These are phyloP conservation scores for Leccinum boreale DNA, from an alignment of 768 basidiomycete species.

Conservation along the genomic window DNA sequence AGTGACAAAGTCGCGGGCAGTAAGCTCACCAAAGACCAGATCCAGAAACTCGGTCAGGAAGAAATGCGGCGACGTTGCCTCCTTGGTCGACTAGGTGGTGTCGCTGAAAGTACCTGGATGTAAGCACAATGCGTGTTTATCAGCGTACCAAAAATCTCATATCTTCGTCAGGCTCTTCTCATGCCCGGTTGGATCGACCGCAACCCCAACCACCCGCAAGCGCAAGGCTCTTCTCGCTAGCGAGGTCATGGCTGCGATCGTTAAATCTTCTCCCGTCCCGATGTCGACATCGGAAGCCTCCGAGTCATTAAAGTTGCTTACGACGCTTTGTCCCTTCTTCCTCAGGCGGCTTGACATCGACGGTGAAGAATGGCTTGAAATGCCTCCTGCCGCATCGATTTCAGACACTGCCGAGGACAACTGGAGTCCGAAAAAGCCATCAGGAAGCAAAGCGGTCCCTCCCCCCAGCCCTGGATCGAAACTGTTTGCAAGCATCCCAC, in stretches of 20 bases:
- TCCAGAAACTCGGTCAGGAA: slow-evolving; percentile 71
- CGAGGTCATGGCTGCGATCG: slow-evolving; percentile 64
- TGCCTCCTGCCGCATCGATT: slow-evolving; percentile 30
- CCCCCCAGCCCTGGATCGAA: slow-evolving; percentile 42
- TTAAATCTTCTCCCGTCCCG: slow-evolving; percentile 81
- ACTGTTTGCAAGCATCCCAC: slow-evolving; percentile 21
- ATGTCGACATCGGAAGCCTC: slow-evolving; percentile 74
- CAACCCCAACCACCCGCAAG: slow-evolving; percentile 59
- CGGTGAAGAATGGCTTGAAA: slow-evolving; percentile 54
- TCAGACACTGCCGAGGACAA: slow-evolving; percentile 14
- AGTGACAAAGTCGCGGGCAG: slow-evolving; percentile 39
- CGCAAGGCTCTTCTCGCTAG: slow-evolving; percentile 64
- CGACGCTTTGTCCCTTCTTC: slow-evolving; percentile 78
- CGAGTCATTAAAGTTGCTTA: slow-evolving; percentile 67
- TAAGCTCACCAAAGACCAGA: slow-evolving; percentile 60
- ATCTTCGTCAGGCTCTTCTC: slow-evolving; percentile 58
- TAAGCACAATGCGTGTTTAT: slow-evolving; percentile 30
- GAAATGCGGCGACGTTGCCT: slow-evolving; percentile 74
- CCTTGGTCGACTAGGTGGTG: slow-evolving; percentile 70
- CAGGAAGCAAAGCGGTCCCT: slow-evolving; percentile 15
- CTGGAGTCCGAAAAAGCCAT: slow-evolving; percentile 39
- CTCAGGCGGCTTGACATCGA: slow-evolving; percentile 59
- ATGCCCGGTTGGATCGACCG: slow-evolving; percentile 48
- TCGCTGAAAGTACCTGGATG: slow-evolving; percentile 92
- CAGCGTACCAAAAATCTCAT: not conserved